phyloP scores from a whole-genome alignment of 2,329 filamentous ascomycete genomes.

The Aureobasidium sp. region DNA sequence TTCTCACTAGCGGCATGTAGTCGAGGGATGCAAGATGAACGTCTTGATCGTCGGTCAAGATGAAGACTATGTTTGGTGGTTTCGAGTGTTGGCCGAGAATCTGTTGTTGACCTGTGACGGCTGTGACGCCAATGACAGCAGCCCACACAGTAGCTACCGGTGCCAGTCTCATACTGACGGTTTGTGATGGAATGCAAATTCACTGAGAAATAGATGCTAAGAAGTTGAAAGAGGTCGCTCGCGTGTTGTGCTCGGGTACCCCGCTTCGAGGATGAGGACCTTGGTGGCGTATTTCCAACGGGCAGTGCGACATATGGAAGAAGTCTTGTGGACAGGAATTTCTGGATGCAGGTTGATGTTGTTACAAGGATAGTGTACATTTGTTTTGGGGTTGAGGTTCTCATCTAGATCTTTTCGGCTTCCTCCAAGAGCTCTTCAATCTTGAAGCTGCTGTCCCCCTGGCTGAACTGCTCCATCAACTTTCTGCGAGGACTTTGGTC shows the following conservation, averaged over 20 bases:
- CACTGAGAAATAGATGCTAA: background rate
- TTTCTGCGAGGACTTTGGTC: slow-evolving; percentile 51
- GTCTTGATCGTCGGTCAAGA: slow-evolving; percentile 62
- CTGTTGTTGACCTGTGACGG: background rate
- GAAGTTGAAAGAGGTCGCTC: background rate
- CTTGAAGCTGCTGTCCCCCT: slow-evolving; percentile 69
- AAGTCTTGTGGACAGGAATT: background rate
- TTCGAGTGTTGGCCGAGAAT: background rate
- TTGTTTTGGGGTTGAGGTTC: background rate
- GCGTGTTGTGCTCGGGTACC: background rate
- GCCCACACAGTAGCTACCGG: background rate
- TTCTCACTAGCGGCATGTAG: slow-evolving; percentile 50
- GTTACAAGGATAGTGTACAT: slow-evolving; percentile 7
- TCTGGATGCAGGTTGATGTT: background rate
- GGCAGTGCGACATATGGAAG: background rate
- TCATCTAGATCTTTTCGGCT: slow-evolving; percentile 60
- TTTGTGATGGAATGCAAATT: background rate
- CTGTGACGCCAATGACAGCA: background rate
- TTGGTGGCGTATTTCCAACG: background rate
- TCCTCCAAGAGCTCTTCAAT: slow-evolving; percentile 82
- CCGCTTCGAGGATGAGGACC: background rate
- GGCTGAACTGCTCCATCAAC: slow-evolving; percentile 72
- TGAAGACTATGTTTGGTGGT: slow-evolving; percentile 53
- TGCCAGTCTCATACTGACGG: background rate
- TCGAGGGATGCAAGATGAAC: slow-evolving; percentile 50